These are phyloP conservation scores for Phlyctochytrium planicorne DNA, from an alignment of 192 early-diverging fungal species.

Conservation along the genomic window DNA sequence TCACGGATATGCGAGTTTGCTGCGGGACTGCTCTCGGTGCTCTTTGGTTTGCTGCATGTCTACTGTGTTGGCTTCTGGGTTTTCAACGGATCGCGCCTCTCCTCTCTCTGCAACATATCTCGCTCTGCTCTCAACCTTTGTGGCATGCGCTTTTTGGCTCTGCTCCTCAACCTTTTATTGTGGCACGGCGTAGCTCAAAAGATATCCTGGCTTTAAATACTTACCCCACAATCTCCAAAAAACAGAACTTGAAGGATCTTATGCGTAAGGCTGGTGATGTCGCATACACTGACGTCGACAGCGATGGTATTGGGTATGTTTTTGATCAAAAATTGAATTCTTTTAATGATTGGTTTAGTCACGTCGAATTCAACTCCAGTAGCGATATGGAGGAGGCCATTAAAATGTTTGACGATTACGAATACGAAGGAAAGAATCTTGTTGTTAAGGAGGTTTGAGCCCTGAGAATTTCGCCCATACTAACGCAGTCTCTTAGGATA, in stretches of 20 bases:
- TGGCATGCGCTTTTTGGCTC: no score
- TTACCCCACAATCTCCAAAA: no score
- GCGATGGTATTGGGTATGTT: slow-evolving; percentile 77
- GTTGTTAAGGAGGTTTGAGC: slow-evolving; percentile 38
- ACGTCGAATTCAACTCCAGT: slow-evolving; percentile 83
- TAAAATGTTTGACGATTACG: slow-evolving; percentile 73
- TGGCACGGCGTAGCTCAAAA: no score
- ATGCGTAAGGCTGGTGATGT: slow-evolving; percentile 95
- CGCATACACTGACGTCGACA: slow-evolving; percentile 86
- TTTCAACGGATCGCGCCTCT: no score
- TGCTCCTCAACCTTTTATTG: no score
- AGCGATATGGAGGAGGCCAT: slow-evolving; percentile 85
- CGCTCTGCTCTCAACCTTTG: no score
- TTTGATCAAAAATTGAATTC: slow-evolving; percentile 1
- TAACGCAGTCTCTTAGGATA: slow-evolving; percentile 2
- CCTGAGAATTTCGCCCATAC: slow-evolving; percentile 3
- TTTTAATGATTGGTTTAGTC: slow-evolving; percentile 42
- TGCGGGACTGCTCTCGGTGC: no score
- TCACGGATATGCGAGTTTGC: no score
- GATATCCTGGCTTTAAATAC: no score
- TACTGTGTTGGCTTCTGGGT: no score
- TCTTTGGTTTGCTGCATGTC: no score
- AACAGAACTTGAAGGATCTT: slow-evolving; percentile 96
- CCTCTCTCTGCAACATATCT: no score
- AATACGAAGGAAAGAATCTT: slow-evolving; percentile 48